phyloP scores from a whole-genome alignment of 2,329 filamentous ascomycete species.

The Arthrinium puccinioides region DNA sequence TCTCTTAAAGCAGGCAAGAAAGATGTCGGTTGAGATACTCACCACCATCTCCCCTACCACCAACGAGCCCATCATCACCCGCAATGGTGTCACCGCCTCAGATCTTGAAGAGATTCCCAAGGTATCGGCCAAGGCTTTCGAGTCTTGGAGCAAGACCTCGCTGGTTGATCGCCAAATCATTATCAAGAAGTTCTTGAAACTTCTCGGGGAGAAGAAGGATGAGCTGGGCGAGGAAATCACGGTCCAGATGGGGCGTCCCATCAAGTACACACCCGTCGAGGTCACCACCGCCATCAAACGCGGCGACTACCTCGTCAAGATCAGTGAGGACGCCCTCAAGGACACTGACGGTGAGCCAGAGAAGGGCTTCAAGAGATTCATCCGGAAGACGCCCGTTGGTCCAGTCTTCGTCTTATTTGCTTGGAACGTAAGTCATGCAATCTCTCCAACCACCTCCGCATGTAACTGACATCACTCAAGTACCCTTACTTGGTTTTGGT shows the following conservation, averaged over 20 bases:
- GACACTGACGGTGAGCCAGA: constrained; percentile 79
- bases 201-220: constrained; percentile 66
- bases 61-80: constrained; percentile 74
- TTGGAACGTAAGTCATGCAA: constrained; percentile 71
- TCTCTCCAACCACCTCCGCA: not conserved
- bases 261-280: constrained; percentile 78
- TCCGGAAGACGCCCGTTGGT: constrained; percentile 81
- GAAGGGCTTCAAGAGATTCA: constrained; percentile 83
- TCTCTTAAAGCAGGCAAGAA: too few relatives aligned
- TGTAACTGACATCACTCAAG: constrained; percentile 35
- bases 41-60: constrained; percentile 86
- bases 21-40: constrained; percentile 60
- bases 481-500: constrained; percentile 92
- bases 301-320: constrained; percentile 77
- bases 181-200: constrained; percentile 68
- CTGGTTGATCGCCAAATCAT: constrained; percentile 72
- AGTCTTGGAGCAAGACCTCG: constrained; percentile 66
- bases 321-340: constrained; percentile 70
- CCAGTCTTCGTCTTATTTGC: constrained; percentile 86
- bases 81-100: constrained; percentile 62
- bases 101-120: constrained; percentile 68
- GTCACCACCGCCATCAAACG: constrained; percentile 78
- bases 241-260: constrained; percentile 91
- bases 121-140: constrained; percentile 67
- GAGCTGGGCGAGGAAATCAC: constrained; percentile 79